phyloP scores from a whole-genome alignment of 2,329 filamentous ascomycete genomes.

The Phialemonium atrogriseum region DNA sequence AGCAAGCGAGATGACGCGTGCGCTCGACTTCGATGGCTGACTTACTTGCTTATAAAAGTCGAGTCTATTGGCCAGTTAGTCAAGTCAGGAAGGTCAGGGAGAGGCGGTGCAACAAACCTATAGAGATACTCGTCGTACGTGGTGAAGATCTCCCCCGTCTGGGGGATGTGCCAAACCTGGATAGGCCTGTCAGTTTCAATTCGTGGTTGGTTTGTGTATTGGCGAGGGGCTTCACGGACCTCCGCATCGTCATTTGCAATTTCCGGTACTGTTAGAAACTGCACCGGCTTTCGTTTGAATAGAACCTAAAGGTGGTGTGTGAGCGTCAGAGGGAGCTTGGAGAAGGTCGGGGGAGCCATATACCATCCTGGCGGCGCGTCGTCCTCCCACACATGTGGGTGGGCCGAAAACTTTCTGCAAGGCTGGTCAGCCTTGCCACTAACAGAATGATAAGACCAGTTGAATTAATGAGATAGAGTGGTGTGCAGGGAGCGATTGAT shows the following conservation, averaged over 20 bases:
- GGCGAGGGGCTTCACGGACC: constrained; percentile 41
- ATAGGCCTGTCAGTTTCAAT: constrained; percentile 11
- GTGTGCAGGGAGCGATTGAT: constrained; percentile 10
- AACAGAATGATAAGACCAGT: constrained; percentile 3
- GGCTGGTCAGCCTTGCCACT: constrained; percentile 13
- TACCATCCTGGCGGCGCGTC: constrained; percentile 24
- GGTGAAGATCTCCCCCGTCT: constrained; percentile 83
- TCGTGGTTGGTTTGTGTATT: constrained; percentile 11
- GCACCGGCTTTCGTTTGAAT: constrained; percentile 92
- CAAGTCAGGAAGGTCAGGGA: no score
- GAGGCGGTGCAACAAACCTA: constrained; percentile 61
- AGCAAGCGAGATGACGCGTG: constrained; percentile 4
- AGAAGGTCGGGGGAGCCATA: constrained; percentile 8
- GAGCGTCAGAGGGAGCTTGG: constrained; percentile 11
- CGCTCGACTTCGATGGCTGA: not conserved
- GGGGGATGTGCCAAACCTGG: constrained; percentile 84
- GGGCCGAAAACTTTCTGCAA: constrained; percentile 11
- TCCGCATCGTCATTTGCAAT: constrained; percentile 77
- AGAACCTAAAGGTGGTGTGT: constrained; percentile 58
- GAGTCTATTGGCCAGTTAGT: no score
- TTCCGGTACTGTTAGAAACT: constrained; percentile 62
- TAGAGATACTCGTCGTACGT: constrained; percentile 83
- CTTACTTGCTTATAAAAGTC: constrained; percentile 88
- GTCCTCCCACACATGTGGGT: not conserved
- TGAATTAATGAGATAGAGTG: constrained; percentile 2